Conservation (phyloP, 306 rosid species). For the Glycine latifolia region DNA sequence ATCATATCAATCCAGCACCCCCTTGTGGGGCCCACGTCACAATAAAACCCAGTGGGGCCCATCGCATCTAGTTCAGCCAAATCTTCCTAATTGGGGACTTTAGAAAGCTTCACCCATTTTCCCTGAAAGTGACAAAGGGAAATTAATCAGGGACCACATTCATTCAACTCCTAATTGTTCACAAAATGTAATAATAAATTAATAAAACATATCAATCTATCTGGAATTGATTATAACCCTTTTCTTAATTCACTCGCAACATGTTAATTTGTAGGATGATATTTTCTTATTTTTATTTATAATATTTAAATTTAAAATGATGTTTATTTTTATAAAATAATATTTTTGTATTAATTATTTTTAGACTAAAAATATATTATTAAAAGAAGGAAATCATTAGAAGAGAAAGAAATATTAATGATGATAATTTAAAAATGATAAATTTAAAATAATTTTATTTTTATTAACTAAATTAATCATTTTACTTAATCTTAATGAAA, state of each 20-base stretch:
- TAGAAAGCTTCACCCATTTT: constrained; percentile 63
- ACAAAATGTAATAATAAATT: not conserved
- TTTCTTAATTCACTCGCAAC: constrained; percentile 56
- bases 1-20: constrained; percentile 38
- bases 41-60: constrained; percentile 52
- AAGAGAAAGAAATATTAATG: too few species aligned
- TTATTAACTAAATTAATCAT: too few species aligned
- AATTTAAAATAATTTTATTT: too few species aligned
- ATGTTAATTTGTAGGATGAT: not conserved
- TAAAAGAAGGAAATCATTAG: too few species aligned
- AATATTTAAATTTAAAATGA: too few species aligned
- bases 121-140: constrained; percentile 60
- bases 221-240: constrained; percentile 41
- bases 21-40: constrained; percentile 40
- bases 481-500: too few species aligned
- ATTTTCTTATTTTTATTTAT: not conserved
- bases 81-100: constrained; percentile 60
- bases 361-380: too few species aligned
- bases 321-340: too few species aligned
- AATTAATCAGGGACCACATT: constrained; percentile 55
- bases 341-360: too few species aligned
- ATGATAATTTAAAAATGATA: too few species aligned
- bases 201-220: constrained; percentile 1
- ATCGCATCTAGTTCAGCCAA: constrained; percentile 58
- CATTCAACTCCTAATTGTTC: constrained; percentile 39